phyloP scores from a whole-genome alignment of 2,329 filamentous ascomycete species.

The Aspergillus fumigatus region DNA sequence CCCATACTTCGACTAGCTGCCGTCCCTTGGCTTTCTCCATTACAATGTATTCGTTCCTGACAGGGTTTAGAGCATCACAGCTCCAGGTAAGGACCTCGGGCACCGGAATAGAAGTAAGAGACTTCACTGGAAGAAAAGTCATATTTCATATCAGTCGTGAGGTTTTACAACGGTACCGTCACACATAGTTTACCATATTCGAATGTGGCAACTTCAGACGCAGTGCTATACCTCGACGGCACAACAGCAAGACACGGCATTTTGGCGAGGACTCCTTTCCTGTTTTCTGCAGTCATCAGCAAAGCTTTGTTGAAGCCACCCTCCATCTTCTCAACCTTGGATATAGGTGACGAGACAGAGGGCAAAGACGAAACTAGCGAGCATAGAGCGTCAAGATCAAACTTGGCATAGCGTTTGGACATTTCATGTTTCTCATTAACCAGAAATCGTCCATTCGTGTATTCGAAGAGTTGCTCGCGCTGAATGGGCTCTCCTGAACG shows the following conservation, averaged over 20 bases:
- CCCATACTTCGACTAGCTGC: constrained; percentile 28
- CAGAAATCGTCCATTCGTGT: constrained; percentile 27
- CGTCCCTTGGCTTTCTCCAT: constrained; percentile 29
- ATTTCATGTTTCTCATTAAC: constrained; percentile 21
- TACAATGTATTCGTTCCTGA: constrained; percentile 33
- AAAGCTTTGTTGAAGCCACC: constrained; percentile 24
- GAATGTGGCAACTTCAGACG: constrained; percentile 20
- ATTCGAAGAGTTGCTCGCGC: constrained; percentile 19
- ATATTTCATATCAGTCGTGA: constrained; percentile 1
- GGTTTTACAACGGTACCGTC: too few species aligned
- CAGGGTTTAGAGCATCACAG: constrained; percentile 21
- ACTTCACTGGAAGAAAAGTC: constrained; percentile 17
- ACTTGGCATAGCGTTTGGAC: constrained; percentile 23
- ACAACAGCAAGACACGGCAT: constrained; percentile 17
- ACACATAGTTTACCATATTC: constrained; percentile 16
- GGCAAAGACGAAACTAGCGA: constrained; percentile 18
- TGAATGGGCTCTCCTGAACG: background rate
- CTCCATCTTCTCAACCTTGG: constrained; percentile 28
- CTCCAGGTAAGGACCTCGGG: constrained; percentile 26
- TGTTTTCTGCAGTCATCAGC: constrained; percentile 19
- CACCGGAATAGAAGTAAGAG: constrained; percentile 19
- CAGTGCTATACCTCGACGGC: constrained; percentile 16
- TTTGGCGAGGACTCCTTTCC: constrained; percentile 20
- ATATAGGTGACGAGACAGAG: constrained; percentile 17
- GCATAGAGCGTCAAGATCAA: constrained; percentile 28